Base-by-base conservation (phyloP, 1,139 yeast genomes). In the Meyerozyma sp. region DNA sequence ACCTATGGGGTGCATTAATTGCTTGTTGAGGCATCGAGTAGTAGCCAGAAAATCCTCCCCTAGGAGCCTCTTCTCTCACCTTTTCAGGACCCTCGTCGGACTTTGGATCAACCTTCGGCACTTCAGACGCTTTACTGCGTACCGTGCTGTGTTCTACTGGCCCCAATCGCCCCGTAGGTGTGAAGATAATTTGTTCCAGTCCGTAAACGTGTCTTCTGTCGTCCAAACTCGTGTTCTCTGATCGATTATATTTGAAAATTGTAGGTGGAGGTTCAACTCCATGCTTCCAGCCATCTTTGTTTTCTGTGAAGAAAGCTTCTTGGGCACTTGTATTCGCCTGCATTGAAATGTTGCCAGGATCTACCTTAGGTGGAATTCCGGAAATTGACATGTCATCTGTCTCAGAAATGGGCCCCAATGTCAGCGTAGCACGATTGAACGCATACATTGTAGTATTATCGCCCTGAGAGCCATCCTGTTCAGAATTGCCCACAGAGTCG, bases 21-120 rank as follows among this genome's bases (percentile, higher is more conserved):
- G 29, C 29, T 23, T 25, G 36, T 30, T n/a, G 21, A 20, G 41
- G 43, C 18, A 32, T 42, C 38, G 40, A 20, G 14, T 36, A 43
- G 26, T 32, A 43, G 11, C 39, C 45, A 5, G 34, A 30, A 14
- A 40, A 36, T 8, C 28, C 38, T 16, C 36, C 26, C 1, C 6
- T 36, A 2, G 20, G 29, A 36, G 41, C 23, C 36, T 11, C 34
- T 4, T 13, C 4, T 13, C 9, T 14, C 18, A 30, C 34, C 4
- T 27, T n/a, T 32, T 9, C 35, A n/a, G 21, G 29, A 27, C 29
- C n/a, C 29, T 27, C 5, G 2, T 21, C 5, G 5, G 23, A 3
- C 23, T 27, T 27, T 27, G 29, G 29, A 10, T 35, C 16, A 4
- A 21, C 8, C 5, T 21, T 21, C 2, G 23, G 23, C 23, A 21